Conservation (phyloP, 139 green algal genomes). For the Chlorella sorokiniana region DNA sequence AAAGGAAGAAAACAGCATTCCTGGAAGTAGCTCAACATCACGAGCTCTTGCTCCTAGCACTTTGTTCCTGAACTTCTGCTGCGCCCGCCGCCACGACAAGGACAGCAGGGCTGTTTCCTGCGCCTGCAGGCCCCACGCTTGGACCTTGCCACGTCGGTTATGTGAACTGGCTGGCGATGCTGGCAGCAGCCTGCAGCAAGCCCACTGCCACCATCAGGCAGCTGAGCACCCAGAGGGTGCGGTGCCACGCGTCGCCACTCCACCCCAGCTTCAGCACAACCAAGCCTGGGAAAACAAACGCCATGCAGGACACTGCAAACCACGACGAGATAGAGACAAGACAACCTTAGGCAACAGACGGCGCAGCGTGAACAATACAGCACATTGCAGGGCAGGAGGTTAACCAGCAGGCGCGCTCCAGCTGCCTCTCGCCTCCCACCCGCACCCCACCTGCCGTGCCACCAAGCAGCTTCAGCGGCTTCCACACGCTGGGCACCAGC, state of each 20-base stretch:
- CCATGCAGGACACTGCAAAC: slow-evolving; percentile 10
- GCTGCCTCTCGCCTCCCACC: neutral
- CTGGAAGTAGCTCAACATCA: too few relatives aligned
- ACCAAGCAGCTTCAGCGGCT: slow-evolving; percentile 30
- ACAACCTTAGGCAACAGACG: too few relatives aligned
- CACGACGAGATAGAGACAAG: neutral
- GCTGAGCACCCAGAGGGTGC: neutral
- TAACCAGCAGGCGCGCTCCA: neutral
- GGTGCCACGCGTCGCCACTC: neutral
- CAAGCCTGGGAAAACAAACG: slow-evolving; percentile 4
- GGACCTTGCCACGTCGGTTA: too few relatives aligned
- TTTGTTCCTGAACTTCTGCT: too few relatives aligned
- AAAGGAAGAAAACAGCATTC: too few relatives aligned
- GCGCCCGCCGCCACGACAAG: too few relatives aligned
- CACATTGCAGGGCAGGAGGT: neutral
- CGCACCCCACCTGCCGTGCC: slow-evolving; percentile 4
- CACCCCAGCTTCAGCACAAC: neutral
- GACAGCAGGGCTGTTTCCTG: too few relatives aligned
- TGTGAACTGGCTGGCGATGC: slow-evolving; percentile 11
- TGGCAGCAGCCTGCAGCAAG: slow-evolving; percentile 13
- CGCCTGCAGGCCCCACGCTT: too few relatives aligned
- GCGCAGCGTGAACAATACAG: too few relatives aligned
- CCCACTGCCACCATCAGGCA: slow-evolving; percentile 15
- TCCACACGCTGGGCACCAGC: slow-evolving; percentile 24
- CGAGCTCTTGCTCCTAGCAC: too few relatives aligned